Evolutionary conservation across 352 stramenopile species (phyloP).

Genomic region (Phytophthora megakarya): DNA sequence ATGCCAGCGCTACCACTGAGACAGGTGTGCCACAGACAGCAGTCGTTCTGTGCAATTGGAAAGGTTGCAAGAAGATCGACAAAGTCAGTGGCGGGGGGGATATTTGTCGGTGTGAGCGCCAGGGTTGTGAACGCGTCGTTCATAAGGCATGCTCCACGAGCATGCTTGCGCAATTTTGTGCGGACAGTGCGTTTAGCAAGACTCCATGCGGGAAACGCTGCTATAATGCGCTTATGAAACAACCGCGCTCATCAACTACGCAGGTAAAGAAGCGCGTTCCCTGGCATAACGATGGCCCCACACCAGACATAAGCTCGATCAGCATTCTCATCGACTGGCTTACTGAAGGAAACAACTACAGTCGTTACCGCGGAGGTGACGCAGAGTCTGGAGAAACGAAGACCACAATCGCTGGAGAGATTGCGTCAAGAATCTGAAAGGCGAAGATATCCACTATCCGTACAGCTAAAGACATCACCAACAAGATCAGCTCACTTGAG

Average conservation of each 20-base stretch:
- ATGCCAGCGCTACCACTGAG: too few relatives aligned
- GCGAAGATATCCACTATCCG: not conserved
- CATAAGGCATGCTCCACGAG: too few relatives aligned
- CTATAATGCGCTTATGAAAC: conserved; percentile 15
- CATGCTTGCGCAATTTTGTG: too few relatives aligned
- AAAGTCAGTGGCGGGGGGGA: too few relatives aligned
- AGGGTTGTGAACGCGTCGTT: too few relatives aligned
- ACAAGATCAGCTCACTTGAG: too few relatives aligned
- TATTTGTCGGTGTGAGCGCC: too few relatives aligned
- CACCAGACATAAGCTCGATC: conserved; percentile 7
- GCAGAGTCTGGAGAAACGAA: not conserved
- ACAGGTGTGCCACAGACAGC: too few relatives aligned
- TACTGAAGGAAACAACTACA: conserved; percentile 8
- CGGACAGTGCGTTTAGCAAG: not conserved
- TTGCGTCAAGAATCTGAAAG: not conserved
- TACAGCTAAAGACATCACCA: not conserved
- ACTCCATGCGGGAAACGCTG: conserved; percentile 6
- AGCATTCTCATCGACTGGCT: conserved; percentile 15
- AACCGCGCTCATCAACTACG: not conserved
- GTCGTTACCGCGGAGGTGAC: conserved; percentile 11
- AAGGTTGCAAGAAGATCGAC: too few relatives aligned
- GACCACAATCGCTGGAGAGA: not conserved
- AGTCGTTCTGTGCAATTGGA: too few relatives aligned
- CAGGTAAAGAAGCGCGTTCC: conserved; percentile 7
- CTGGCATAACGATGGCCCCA: conserved; percentile 15